phyloP scores from a whole-genome alignment of 2,329 filamentous ascomycete genomes.

The Sporothrix variecibatus region DNA sequence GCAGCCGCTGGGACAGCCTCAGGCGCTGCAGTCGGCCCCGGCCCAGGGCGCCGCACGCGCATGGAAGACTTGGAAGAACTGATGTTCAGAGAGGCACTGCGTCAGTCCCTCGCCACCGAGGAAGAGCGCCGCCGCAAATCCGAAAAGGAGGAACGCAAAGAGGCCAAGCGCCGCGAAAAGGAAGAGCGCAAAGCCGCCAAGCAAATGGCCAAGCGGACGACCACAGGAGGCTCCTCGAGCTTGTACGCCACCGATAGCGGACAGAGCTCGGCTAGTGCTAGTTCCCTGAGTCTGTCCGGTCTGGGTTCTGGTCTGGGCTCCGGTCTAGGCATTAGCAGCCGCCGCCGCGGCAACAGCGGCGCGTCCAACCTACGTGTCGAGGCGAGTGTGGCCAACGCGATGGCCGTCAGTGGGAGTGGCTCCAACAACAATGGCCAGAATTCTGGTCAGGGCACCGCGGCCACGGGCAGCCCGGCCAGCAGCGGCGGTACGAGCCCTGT shows the following conservation, averaged over 20 bases:
- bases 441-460: neutral
- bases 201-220: constrained; percentile 51
- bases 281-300: constrained; percentile 63
- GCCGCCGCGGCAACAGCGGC: constrained; percentile 60
- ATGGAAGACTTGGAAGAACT: constrained; percentile 93
- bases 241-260: constrained; percentile 48
- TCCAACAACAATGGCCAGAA: constrained; percentile 5
- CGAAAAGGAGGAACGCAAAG: constrained; percentile 78
- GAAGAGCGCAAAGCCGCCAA: constrained; percentile 77
- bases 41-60: constrained; percentile 47
- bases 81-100: constrained; percentile 98
- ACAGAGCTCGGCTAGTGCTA: constrained; percentile 59
- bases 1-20: constrained; percentile 32
- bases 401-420: constrained; percentile 39
- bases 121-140: constrained; percentile 87
- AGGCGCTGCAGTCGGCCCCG: constrained; percentile 27
- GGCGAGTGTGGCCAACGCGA: constrained; percentile 51
- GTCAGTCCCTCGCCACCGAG: constrained; percentile 85
- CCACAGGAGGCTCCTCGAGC: constrained; percentile 36
- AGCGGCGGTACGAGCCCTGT: constrained; percentile 24
- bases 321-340: constrained; percentile 39
- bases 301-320: constrained; percentile 62
- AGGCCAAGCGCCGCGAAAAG: constrained; percentile 82
- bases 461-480: neutral
- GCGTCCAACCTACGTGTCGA: constrained; percentile 63